Conservation (phyloP, 192 early-diverging fungal genomes). For the Cetraspora pellucida region DNA sequence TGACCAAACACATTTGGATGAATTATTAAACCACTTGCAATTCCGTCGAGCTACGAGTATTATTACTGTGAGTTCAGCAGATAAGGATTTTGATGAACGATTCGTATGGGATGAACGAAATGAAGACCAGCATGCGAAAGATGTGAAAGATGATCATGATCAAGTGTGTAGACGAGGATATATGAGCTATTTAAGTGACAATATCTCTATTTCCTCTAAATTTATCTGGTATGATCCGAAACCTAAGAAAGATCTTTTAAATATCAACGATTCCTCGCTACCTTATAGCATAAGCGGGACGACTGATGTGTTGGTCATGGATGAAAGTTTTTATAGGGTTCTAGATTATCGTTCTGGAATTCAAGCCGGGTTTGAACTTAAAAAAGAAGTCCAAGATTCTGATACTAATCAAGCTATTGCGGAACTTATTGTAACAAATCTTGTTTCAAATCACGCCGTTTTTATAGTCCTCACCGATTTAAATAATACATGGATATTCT, state of each 20-base stretch:
- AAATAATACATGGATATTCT: constrained; percentile 22
- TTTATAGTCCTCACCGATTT: constrained; percentile 29
- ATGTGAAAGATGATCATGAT: not conserved
- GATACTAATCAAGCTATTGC: constrained; percentile 22
- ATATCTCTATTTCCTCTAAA: constrained; percentile 18
- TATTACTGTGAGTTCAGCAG: constrained; percentile 17
- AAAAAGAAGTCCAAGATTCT: constrained; percentile 14
- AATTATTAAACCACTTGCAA: constrained; percentile 12
- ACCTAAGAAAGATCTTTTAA: constrained; percentile 28
- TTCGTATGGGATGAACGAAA: constrained; percentile 29
- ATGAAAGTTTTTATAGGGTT: not conserved
- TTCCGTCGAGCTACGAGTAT: constrained; percentile 11
- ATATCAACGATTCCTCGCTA: constrained; percentile 12
- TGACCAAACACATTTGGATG: too few species aligned
- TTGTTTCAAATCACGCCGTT: constrained; percentile 25
- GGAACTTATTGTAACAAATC: constrained; percentile 26
- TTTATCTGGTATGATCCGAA: constrained; percentile 19
- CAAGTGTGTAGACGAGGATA: constrained; percentile 11
- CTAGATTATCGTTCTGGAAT: constrained; percentile 21
- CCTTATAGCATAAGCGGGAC: constrained; percentile 19
- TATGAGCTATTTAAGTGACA: constrained; percentile 25
- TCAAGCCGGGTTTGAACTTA: constrained; percentile 19
- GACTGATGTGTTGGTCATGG: not conserved
- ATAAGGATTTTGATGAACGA: constrained; percentile 24
- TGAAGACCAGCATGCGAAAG: constrained; percentile 24